Evolutionary conservation across 2,329 filamentous ascomycete species (phyloP), one percentile per base, ranked within the genome.

Genomic region (Biscogniauxia mediterranea): DNA sequence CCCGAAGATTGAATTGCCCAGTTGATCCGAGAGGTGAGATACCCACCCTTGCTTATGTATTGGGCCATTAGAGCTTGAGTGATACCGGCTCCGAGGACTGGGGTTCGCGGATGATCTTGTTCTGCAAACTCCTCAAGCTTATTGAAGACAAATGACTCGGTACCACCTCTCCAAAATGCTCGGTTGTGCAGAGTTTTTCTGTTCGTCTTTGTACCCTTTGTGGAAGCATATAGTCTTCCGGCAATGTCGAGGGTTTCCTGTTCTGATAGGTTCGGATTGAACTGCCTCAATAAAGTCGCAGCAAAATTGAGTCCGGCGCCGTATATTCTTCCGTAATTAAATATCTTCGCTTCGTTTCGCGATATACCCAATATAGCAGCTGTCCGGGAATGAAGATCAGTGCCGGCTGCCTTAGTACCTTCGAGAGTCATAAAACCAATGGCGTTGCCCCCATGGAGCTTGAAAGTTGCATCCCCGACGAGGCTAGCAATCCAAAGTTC

Each of bases 371-470:
- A 77, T 60, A 99, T 99, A 5, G 85, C 83, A 1, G 95, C 96
- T 26, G 95, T 99, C 32, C 94, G 91, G 6, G 93, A 97, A 76
- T 99, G 94, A 59, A 98, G 79, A 75, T 99, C 94, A 0, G 94
- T 99, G 3, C 94, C 94, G 2, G 91, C 92, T 5, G 92, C 89
- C 77, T 99, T 98, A 55, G 92, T 95, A 15, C 95, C 94, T 78
- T 99, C 96, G 1, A 99, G 81, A 0, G 95, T 99, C 96, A 99
- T 99, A 80, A 99, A 99, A 0, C 96, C 95, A 61, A 99, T 91
- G 1, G 96, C 95, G 73, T 97, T 98, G 57, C 95, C 96, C 51
- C 95, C 96, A 68, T 99, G 95, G 1, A 99, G 81, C 71, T 92
- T 90, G 79, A 99, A 99, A 23, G 93, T 93, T 3, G 95, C 92